phyloP scores from a whole-genome alignment of 805 yeast genomes.

The Peterozyma xylosa region DNA sequence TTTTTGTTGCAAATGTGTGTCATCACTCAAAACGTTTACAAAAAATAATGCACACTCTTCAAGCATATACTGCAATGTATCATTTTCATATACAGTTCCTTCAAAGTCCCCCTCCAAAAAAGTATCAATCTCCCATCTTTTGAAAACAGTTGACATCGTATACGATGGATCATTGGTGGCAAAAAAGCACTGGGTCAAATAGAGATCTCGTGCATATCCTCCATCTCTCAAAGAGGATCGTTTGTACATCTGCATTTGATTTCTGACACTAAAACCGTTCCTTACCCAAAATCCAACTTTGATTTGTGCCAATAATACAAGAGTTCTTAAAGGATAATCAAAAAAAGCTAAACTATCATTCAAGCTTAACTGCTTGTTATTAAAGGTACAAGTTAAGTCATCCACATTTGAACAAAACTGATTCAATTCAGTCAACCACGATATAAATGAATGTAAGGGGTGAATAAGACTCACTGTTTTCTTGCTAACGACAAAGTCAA shows the following conservation, averaged over 20 bases:
- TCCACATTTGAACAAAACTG: conserved; percentile 16
- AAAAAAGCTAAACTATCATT: conserved; percentile 27
- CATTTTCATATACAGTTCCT: conserved; percentile 33
- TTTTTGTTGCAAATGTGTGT: conserved; percentile 45
- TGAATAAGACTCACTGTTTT: conserved; percentile 66
- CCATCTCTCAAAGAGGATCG: conserved; percentile 74
- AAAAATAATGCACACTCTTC: conserved; percentile 73
- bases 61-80: conserved; percentile 51
- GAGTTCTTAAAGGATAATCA: conserved; percentile 71
- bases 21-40: conserved; percentile 62
- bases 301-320: conserved; percentile 76
- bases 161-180: conserved; percentile 43
- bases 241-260: conserved; percentile 74
- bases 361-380: conserved; percentile 1
- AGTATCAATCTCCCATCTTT: conserved; percentile 60
- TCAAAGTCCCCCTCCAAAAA: conserved; percentile 42
- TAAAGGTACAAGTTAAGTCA: conserved; percentile 17
- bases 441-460: conserved; percentile 67
- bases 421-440: conserved; percentile 62
- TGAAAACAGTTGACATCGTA: conserved; percentile 48
- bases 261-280: conserved; percentile 76
- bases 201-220: conserved; percentile 76
- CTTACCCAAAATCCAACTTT: conserved; percentile 92
- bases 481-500: conserved; percentile 33
- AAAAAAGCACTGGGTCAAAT: conserved; percentile 58